These are phyloP conservation scores for Tardiomyces depauwii DNA, from an alignment of 1,139 yeast genomes.

Conservation along the genomic window DNA sequence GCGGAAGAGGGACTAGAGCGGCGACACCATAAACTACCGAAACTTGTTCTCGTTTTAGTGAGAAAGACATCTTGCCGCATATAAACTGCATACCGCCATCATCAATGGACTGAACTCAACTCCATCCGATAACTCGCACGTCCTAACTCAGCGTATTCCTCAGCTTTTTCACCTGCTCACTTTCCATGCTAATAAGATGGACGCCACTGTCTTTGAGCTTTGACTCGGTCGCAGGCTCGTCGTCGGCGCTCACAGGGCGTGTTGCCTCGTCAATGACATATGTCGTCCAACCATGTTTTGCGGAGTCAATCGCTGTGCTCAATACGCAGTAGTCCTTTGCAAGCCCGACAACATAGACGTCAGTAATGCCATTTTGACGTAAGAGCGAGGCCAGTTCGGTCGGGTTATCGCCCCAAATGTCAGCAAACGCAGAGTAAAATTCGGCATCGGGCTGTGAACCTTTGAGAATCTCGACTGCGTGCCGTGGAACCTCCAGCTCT, in stretches of 20 bases:
- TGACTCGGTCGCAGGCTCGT: background rate
- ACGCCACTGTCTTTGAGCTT: background rate
- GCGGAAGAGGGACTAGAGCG: too few species aligned
- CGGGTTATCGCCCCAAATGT: conserved; percentile 59
- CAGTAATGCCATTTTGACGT: conserved; percentile 34
- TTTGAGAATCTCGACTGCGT: conserved; percentile 41
- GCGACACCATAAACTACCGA: too few species aligned
- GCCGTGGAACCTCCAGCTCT: conserved; percentile 24
- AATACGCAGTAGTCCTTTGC: conserved; percentile 83
- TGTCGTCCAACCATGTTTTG: conserved; percentile 49
- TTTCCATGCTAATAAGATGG: background rate
- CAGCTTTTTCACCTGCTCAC: background rate
- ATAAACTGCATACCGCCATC: too few species aligned
- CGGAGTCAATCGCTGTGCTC: conserved; percentile 62
- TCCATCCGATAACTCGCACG: too few species aligned
- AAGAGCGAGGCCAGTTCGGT: conserved; percentile 53
- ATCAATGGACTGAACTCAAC: too few species aligned
- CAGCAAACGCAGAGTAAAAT: conserved; percentile 82
- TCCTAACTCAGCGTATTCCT: background rate
- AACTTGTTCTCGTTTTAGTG: too few species aligned
- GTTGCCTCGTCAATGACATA: conserved; percentile 46
- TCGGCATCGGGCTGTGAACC: conserved; percentile 67
- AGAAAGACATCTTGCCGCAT: too few species aligned
- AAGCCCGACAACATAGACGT: conserved; percentile 67
- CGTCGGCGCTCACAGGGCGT: background rate